These are phyloP conservation scores for Xylaria digitata DNA, from an alignment of 2,329 filamentous ascomycete species.

Conservation along the genomic window DNA sequence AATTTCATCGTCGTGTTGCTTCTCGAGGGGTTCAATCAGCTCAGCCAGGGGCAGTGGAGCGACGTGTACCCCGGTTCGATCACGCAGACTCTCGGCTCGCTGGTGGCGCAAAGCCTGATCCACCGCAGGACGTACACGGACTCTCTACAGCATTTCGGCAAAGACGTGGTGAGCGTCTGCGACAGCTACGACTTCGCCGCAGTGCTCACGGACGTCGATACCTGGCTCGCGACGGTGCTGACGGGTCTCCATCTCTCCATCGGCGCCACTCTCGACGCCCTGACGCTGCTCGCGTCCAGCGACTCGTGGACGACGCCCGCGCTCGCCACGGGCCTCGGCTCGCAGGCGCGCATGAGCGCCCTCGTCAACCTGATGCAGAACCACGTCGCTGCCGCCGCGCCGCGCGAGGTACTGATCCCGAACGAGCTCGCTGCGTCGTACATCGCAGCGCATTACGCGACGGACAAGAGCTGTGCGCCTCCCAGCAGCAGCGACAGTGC, in stretches of 20 bases:
- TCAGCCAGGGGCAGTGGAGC: slow-evolving; percentile 48
- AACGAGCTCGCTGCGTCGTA: slow-evolving; percentile 51
- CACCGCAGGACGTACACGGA: slow-evolving; percentile 52
- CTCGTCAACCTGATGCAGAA: slow-evolving; percentile 56
- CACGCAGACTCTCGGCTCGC: slow-evolving; percentile 49
- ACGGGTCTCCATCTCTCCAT: slow-evolving; percentile 48
- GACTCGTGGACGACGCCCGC: slow-evolving; percentile 52
- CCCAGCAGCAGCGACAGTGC: slow-evolving; percentile 22
- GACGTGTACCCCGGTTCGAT: slow-evolving; percentile 51
- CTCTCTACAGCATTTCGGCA: slow-evolving; percentile 51
- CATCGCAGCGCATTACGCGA: slow-evolving; percentile 48
- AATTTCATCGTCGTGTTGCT: slow-evolving; percentile 51
- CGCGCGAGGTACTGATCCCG: slow-evolving; percentile 51
- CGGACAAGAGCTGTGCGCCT: slow-evolving; percentile 42
- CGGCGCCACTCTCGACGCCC: slow-evolving; percentile 48
- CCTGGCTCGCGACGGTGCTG: slow-evolving; percentile 46
- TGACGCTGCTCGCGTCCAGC: slow-evolving; percentile 44
- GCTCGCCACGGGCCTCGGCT: slow-evolving; percentile 50
- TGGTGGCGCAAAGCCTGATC: slow-evolving; percentile 53
- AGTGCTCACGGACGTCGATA: slow-evolving; percentile 41
- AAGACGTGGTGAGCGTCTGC: slow-evolving; percentile 45
- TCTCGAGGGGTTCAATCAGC: slow-evolving; percentile 47
- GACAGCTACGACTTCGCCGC: slow-evolving; percentile 42
- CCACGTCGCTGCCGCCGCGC: slow-evolving; percentile 49
- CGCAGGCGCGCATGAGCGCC: slow-evolving; percentile 51